These are phyloP conservation scores for Chlorella sp. DNA, from an alignment of 139 green algal genomes.

Conservation along the genomic window DNA sequence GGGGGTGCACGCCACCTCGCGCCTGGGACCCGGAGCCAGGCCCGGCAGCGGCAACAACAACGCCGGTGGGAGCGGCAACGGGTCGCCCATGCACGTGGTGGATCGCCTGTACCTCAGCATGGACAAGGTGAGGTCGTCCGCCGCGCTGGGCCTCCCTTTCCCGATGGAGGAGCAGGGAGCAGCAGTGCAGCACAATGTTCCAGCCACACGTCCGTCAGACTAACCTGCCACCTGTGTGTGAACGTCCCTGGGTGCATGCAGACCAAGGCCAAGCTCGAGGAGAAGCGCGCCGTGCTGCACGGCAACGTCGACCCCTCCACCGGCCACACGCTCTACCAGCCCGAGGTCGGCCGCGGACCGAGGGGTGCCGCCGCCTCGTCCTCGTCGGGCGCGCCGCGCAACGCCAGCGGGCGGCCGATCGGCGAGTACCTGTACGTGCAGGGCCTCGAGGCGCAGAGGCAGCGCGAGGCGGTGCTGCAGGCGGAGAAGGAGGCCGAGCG, in stretches of 20 bases:
- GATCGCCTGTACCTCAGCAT: slow-evolving; percentile 40
- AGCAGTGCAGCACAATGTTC: too few species aligned
- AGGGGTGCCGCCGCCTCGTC: background rate
- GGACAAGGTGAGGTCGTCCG: slow-evolving; percentile 36
- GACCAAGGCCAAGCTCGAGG: slow-evolving; percentile 38
- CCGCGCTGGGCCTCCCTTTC: too few species aligned
- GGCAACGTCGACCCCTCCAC: slow-evolving; percentile 54
- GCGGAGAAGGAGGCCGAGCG: slow-evolving; percentile 20
- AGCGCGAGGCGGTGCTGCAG: slow-evolving; percentile 19
- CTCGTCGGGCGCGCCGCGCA: too few species aligned
- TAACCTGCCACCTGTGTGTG: too few species aligned
- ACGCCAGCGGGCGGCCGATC: slow-evolving; percentile 32
- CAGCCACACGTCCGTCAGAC: too few species aligned
- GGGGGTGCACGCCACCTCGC: background rate
- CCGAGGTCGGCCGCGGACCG: slow-evolving; percentile 47
- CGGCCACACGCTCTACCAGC: slow-evolving; percentile 56
- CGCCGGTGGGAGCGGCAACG: too few species aligned
- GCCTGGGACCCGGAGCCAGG: too few species aligned
- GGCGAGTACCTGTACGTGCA: slow-evolving; percentile 68
- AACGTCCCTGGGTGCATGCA: too few species aligned
- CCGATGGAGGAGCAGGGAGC: too few species aligned
- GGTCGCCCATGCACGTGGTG: slow-evolving; percentile 12
- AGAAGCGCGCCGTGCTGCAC: slow-evolving; percentile 25
- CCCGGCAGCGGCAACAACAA: too few species aligned
- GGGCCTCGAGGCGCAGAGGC: slow-evolving; percentile 32